A percentile compares a stretch with the other conserved stretches of the same genome.
These are phyloP conservation scores for Hanseniaspora nectarophila DNA, from an alignment of 805 yeast species.

Conservation along the genomic window DNA sequence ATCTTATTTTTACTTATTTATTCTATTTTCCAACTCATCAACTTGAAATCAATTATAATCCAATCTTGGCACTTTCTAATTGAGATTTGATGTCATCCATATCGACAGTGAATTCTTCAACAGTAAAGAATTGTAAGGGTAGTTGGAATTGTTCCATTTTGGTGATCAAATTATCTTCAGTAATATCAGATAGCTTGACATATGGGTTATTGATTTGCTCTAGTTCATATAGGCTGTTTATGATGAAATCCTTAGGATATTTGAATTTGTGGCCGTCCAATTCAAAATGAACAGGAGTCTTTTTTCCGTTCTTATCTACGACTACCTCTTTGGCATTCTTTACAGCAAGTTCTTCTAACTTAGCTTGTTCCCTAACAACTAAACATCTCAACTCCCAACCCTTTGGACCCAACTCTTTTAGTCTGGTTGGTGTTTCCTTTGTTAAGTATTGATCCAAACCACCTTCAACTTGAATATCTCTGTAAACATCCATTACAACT, in stretches of 20 bases:
- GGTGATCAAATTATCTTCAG: conserved; percentile 1
- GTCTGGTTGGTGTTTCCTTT: conserved; percentile 78
- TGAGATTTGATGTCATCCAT: background rate
- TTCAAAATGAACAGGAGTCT: conserved; percentile 22
- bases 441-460: conserved; percentile 82
- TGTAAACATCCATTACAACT: conserved; percentile 68
- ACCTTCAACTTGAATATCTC: conserved; percentile 84
- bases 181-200: background rate
- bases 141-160: conserved; percentile 8
- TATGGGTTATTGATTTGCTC: conserved; percentile 5
- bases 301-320: conserved; percentile 23
- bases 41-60: background rate
- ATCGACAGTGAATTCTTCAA: conserved; percentile 4
- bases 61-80: conserved; percentile 10
- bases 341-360: conserved; percentile 28
- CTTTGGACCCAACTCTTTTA: conserved; percentile 80
- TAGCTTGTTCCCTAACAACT: conserved; percentile 34
- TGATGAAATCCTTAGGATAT: conserved; percentile 8
- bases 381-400: conserved; percentile 86
- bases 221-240: conserved; percentile 4
- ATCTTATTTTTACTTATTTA: too few species aligned
- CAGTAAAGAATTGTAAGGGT: conserved; percentile 1
- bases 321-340: conserved; percentile 29
- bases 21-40: background rate
- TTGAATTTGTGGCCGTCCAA: conserved; percentile 5